These are phyloP conservation scores for Pilatotrama ljubarskyi DNA, from an alignment of 768 basidiomycete species.

Conservation along the genomic window DNA sequence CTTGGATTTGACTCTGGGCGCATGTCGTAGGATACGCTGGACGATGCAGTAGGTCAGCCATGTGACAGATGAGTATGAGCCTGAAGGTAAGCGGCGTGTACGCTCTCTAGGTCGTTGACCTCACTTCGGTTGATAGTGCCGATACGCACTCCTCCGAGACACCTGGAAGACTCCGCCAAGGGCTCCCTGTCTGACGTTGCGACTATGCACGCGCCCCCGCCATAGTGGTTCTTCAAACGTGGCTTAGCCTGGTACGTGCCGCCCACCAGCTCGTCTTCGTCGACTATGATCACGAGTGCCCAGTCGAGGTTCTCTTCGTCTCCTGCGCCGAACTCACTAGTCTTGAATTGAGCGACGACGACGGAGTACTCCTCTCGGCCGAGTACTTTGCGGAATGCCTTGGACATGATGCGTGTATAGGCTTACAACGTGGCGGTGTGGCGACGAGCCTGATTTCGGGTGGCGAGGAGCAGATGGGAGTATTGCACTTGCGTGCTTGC, in stretches of 20 bases:
- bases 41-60: no score
- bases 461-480: no score
- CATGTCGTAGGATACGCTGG: not conserved
- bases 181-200: not conserved
- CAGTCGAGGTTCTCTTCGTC: constrained; percentile 15
- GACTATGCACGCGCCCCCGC: not conserved
- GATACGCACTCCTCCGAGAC: constrained; percentile 13
- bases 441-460: no score
- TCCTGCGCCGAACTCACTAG: not conserved
- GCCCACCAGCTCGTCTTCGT: not conserved
- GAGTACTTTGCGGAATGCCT: no score
- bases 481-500: no score
- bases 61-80: not conserved
- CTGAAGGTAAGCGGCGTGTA: not conserved
- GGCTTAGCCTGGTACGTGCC: not conserved
- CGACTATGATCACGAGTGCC: constrained; percentile 6
- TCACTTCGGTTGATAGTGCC: not conserved
- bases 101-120: not conserved
- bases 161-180: not conserved
- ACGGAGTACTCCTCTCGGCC: not conserved
- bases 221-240: not conserved
- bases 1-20: not conserved
- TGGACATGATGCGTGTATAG: not conserved
- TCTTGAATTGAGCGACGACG: constrained; percentile 11
- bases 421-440: not conserved